These are phyloP conservation scores for Vinca minor DNA, from an alignment of 257 asterid species.

Conservation along the genomic window DNA sequence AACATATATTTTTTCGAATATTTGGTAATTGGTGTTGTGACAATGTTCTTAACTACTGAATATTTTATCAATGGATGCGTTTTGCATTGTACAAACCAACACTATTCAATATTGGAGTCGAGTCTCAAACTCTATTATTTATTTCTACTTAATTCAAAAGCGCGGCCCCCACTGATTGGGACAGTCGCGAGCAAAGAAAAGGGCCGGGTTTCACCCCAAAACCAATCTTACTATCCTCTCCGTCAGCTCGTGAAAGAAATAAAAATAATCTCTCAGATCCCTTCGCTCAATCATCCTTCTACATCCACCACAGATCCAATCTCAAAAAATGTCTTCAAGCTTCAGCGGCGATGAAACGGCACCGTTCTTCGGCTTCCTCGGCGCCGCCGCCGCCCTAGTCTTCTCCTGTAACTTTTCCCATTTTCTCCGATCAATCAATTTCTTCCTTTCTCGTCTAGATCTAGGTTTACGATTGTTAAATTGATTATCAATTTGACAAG, in stretches of 20 bases:
- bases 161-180: slow-evolving; percentile 1
- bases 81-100: no score
- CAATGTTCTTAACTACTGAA: no score
- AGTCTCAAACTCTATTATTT: no score
- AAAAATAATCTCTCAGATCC: slow-evolving; percentile 18
- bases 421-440: neutral
- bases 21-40: no score
- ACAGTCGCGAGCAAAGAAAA: neutral
- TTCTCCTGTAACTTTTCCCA: slow-evolving; percentile 44
- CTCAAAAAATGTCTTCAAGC: slow-evolving; percentile 35
- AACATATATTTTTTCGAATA: no score
- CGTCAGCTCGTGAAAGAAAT: neutral
- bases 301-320: slow-evolving; percentile 9
- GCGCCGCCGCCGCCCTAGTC: slow-evolving; percentile 70
- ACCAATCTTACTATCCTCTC: neutral
- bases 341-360: slow-evolving; percentile 79
- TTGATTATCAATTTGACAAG: neutral
- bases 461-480: slow-evolving; percentile 8
- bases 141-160: neutral
- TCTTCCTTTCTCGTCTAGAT: slow-evolving; percentile 21
- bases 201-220: neutral
- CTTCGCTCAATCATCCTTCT: neutral
- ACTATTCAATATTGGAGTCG: no score
- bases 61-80: no score
- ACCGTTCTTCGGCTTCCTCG: slow-evolving; percentile 77